Conservation (phyloP, 352 stramenopile species). For the Globisporangium rhizosaccharum region DNA sequence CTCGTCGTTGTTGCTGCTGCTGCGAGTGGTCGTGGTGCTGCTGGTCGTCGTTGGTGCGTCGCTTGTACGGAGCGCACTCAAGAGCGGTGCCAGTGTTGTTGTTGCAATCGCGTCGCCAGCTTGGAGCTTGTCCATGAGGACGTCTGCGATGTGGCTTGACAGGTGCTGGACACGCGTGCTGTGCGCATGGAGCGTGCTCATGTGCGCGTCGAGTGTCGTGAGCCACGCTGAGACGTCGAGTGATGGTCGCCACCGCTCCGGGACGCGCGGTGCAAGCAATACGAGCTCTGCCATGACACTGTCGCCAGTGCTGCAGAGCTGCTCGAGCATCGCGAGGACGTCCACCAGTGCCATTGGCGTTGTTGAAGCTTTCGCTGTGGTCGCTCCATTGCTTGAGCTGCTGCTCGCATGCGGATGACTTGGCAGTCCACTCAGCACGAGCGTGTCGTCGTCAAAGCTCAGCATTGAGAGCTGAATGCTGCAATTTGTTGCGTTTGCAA, state of each 20-base stretch:
- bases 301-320: constrained; percentile 47
- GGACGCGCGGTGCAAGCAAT: constrained; percentile 24
- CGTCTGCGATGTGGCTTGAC: constrained; percentile 32
- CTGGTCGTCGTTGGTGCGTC: constrained; percentile 5
- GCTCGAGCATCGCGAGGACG: constrained; percentile 45
- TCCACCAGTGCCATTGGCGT: constrained; percentile 52
- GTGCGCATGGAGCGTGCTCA: constrained; percentile 34
- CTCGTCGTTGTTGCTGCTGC: constrained; percentile 42
- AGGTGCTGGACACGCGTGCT: constrained; percentile 39
- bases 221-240: constrained; percentile 34
- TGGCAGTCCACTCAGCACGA: constrained; percentile 38
- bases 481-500: constrained; percentile 25
- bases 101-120: constrained; percentile 45
- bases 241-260: constrained; percentile 35
- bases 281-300: constrained; percentile 51
- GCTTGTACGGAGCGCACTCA: constrained; percentile 45
- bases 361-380: not conserved
- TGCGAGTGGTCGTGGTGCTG: constrained; percentile 33
- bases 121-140: constrained; percentile 46
- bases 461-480: constrained; percentile 27
- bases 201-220: constrained; percentile 32
- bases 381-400: not conserved
- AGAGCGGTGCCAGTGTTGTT: constrained; percentile 32
- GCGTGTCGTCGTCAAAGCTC: constrained; percentile 31
- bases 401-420: constrained; percentile 24